A percentile compares a stretch with the other conserved stretches of the same genome.
These are phyloP conservation scores for Globomyces sp. DNA, from an alignment of 371 early-diverging fungal genomes.

Conservation along the genomic window DNA sequence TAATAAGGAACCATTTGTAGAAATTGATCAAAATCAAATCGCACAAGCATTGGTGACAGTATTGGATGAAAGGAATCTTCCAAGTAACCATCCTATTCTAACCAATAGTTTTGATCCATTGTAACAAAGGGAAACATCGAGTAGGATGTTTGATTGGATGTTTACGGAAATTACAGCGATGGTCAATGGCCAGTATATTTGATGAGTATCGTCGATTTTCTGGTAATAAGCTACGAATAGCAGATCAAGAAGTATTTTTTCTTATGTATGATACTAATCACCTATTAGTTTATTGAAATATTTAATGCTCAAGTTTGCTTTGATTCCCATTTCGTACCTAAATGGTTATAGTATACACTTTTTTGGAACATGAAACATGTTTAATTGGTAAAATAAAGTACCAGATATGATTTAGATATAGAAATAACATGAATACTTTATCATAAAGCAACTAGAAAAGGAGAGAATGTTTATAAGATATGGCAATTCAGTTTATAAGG, in stretches of 20 bases:
- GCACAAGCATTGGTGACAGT: constrained; percentile 74
- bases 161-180: constrained; percentile 86
- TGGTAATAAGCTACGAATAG: constrained; percentile 80
- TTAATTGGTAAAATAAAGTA: background rate
- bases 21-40: constrained; percentile 79
- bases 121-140: constrained; percentile 92
- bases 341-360: constrained; percentile 6
- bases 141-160: constrained; percentile 94
- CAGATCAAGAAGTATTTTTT: constrained; percentile 73
- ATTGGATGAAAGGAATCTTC: constrained; percentile 67
- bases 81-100: constrained; percentile 41
- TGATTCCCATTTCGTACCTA: background rate
- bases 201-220: constrained; percentile 94
- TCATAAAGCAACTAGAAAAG: too few species aligned
- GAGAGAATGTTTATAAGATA: too few species aligned
- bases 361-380: constrained; percentile 5
- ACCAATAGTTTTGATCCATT: constrained; percentile 75
- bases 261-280: background rate
- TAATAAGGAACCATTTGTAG: constrained; percentile 92
- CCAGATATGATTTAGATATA: too few species aligned
- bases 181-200: constrained; percentile 94
- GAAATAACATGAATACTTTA: too few species aligned
- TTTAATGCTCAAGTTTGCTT: constrained; percentile 6
- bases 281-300: constrained; percentile 12
- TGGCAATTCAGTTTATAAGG: too few species aligned